These are phyloP conservation scores for Dillenia turbinata DNA, from an alignment of 164 flowering plant genomes.

Conservation along the genomic window DNA sequence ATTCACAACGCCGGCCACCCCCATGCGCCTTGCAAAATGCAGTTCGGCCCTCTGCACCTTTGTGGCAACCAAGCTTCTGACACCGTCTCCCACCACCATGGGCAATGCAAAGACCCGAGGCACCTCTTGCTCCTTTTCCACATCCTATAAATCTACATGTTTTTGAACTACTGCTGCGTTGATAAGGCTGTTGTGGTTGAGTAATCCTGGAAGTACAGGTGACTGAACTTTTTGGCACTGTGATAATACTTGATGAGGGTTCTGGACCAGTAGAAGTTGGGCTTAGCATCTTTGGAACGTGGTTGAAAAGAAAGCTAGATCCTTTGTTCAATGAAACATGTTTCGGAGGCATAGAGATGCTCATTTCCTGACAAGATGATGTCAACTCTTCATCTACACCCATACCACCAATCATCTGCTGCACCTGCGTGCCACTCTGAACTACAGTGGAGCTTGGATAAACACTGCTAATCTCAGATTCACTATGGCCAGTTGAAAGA, in stretches of 20 bases:
- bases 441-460: constrained; percentile 19
- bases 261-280: constrained; percentile 27
- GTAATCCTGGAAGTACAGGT: constrained; percentile 73
- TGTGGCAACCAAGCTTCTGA: constrained; percentile 73
- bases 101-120: constrained; percentile 90
- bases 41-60: constrained; percentile 95
- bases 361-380: constrained; percentile 28
- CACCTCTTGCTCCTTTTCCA: constrained; percentile 95
- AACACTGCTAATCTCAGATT: constrained; percentile 64
- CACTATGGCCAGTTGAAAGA: constrained; percentile 67
- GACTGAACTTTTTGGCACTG: constrained; percentile 64
- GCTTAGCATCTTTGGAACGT: constrained; percentile 18
- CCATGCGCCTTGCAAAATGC: constrained; percentile 97
- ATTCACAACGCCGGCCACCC: constrained; percentile 90
- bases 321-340: constrained; percentile 13
- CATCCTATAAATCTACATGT: constrained; percentile 82
- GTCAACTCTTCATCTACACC: constrained; percentile 45
- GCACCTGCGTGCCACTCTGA: constrained; percentile 17
- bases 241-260: constrained; percentile 39
- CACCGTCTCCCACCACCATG: constrained; percentile 98
- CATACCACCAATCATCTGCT: constrained; percentile 7
- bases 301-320: constrained; percentile 19
- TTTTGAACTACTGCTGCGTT: constrained; percentile 44
- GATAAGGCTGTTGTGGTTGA: constrained; percentile 32
- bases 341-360: constrained; percentile 20